Evolutionary conservation across 495 filamentous ascomycete species (phyloP), one percentile per base, ranked within the genome.

Genomic region (Talaromyces stipitatus): DNA sequence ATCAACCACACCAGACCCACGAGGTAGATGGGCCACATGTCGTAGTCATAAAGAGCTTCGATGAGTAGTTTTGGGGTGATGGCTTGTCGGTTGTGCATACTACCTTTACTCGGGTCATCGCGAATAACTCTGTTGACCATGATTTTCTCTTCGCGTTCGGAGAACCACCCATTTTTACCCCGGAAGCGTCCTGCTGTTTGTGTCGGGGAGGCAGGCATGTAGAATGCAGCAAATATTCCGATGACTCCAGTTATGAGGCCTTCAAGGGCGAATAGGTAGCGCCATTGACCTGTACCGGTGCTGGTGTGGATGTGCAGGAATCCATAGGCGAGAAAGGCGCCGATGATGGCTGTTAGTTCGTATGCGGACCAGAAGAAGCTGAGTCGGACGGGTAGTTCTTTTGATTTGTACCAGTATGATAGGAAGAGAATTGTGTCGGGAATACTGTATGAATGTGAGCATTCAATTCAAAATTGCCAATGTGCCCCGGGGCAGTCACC

Each of bases 351-450:
- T 0, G 89, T 87, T 2, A 73, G 62, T 41, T 79, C 74, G 67
- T 86, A 86, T n/a, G 85, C 79, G 0, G 82, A 81, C 89, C 89
- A 92, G 68, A 89, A 89, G 57, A 73, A 86, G 57, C 77, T 77
- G 32, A 88, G 73, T 0, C 86, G 82, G 27, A 82, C 74, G 0
- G 87, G 83, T 9, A 92, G 73, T 61, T 88, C 86, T 38, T 80
- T 78, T 48, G 82, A 82, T 56, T 79, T 89, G 67, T 85, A 89
- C 72, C 87, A 92, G 70, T 90, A 91, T 0, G 84, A 86, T 2
- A 91, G 77, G 64, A 89, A 91, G 0, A 91, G 68, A 30, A 85
- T 75, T 0, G 74, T 76, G 20, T 78, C 74, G 8, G 75, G 71
- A 30, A 78, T 78, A 58, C 66, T 76, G 18, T 12, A 45, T n/a